Evolutionary conservation across 2,329 filamentous ascomycete species (phyloP).

Genomic region (Diplodia seriata): DNA sequence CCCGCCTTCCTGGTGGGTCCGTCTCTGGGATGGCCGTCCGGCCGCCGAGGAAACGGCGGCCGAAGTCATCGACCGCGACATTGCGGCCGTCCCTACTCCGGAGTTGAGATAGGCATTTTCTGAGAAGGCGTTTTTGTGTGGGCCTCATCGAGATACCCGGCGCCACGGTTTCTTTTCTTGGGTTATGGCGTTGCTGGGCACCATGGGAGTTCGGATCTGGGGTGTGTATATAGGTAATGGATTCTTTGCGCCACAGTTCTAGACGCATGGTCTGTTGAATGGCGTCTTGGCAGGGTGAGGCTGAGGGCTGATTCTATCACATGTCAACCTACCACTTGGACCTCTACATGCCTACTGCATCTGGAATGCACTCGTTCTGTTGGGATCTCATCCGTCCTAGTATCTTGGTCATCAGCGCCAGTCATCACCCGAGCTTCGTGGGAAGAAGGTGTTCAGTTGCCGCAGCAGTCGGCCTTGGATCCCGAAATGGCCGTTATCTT

Average conservation of each 20-base stretch:
- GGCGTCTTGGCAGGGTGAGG: background rate
- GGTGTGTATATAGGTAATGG: slow-evolving; percentile 13
- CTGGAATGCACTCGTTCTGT: background rate
- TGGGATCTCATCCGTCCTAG: too few relatives aligned
- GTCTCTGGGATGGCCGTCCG: slow-evolving; percentile 70
- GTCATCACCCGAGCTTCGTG: slow-evolving; percentile 4
- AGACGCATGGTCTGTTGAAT: background rate
- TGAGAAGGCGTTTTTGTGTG: slow-evolving; percentile 7
- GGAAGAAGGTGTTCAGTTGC: background rate
- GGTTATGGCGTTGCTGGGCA: background rate
- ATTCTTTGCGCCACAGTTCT: background rate
- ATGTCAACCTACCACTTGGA: background rate
- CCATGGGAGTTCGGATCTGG: background rate
- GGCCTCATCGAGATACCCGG: slow-evolving; percentile 26
- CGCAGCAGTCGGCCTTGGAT: background rate
- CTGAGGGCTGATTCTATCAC: slow-evolving; percentile 4
- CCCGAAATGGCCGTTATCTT: slow-evolving; percentile 1
- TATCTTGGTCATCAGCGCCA: background rate
- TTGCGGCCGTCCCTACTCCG: slow-evolving; percentile 26
- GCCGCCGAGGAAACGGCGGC: slow-evolving; percentile 24
- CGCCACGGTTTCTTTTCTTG: background rate
- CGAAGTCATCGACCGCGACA: slow-evolving; percentile 27
- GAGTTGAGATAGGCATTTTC: slow-evolving; percentile 21
- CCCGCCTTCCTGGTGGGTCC: slow-evolving; percentile 87
- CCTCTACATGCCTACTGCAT: background rate